Conservation (phyloP, 2,329 filamentous ascomycete species). For the Aspergillus tamarii region DNA sequence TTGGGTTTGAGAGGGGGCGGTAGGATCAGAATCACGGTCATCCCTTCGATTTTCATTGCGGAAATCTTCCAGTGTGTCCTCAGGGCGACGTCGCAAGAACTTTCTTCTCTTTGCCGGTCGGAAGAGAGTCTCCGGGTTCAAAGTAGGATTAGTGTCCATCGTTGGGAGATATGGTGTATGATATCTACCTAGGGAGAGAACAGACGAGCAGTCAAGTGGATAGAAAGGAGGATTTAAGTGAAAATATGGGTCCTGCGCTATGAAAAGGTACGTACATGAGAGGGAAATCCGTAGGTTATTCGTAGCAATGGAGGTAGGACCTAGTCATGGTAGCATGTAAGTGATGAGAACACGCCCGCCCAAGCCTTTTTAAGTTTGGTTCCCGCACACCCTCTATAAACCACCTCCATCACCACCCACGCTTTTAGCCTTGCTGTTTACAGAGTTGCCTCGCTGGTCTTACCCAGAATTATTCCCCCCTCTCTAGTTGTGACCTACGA, state of each 20-base stretch:
- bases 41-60: slow-evolving; percentile 5
- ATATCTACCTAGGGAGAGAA: neutral
- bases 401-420: neutral
- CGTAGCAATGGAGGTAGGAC: neutral
- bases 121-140: slow-evolving; percentile 43
- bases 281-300: neutral
- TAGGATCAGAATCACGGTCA: slow-evolving; percentile 9
- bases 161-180: neutral
- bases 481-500: neutral
- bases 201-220: neutral
- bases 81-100: slow-evolving; percentile 50
- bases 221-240: neutral
- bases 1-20: slow-evolving; percentile 15
- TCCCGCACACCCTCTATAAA: slow-evolving; percentile 4
- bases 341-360: neutral
- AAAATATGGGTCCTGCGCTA: neutral
- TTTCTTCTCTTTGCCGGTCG: slow-evolving; percentile 56
- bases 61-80: slow-evolving; percentile 21
- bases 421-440: neutral
- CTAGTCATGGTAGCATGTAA: neutral
- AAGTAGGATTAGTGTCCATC: slow-evolving; percentile 35
- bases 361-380: slow-evolving; percentile 3
- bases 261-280: neutral
- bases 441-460: neutral
- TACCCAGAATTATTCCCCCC: neutral